Evolutionary conservation across 164 flowering plant genomes (phyloP).

Genomic region (Kalanchoe fedtschenkoi): DNA sequence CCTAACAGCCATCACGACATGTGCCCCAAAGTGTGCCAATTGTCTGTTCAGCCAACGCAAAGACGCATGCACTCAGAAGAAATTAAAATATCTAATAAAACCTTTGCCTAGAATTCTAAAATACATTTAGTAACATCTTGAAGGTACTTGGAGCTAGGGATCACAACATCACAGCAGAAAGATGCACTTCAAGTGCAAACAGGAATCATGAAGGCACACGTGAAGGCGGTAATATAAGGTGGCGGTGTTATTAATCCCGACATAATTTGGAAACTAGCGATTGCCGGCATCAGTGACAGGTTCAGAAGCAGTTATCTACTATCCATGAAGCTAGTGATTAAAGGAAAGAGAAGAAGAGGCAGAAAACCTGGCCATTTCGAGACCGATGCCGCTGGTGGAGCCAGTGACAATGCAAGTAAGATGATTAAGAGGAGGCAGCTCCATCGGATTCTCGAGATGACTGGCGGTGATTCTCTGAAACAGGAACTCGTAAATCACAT

Average conservation of each 20-base stretch:
- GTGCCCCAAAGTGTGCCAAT: conserved; percentile 86
- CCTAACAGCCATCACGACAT: conserved; percentile 92
- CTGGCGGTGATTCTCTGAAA: conserved; percentile 43
- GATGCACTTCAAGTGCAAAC: too few relatives aligned
- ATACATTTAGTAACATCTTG: too few relatives aligned
- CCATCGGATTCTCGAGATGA: conserved; percentile 39
- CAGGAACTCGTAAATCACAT: conserved; percentile 27
- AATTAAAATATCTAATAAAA: not conserved
- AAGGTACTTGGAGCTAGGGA: too few relatives aligned
- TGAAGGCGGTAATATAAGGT: too few relatives aligned
- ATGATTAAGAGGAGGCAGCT: conserved; percentile 32
- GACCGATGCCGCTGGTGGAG: conserved; percentile 57
- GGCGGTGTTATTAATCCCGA: too few relatives aligned
- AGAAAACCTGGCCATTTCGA: conserved; percentile 35
- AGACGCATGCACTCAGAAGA: not conserved
- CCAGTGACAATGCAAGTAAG: conserved; percentile 46
- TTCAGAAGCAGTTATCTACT: too few relatives aligned
- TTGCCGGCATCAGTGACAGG: too few relatives aligned
- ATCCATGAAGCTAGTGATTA: not conserved
- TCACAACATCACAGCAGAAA: too few relatives aligned
- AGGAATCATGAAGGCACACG: too few relatives aligned
- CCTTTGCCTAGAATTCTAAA: too few relatives aligned
- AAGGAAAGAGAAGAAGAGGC: not conserved
- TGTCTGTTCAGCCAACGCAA: conserved; percentile 33
- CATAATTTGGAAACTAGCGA: too few relatives aligned